Evolutionary conservation across 345 rosid species (phyloP).

Genomic region (Syzygium oleosum): DNA sequence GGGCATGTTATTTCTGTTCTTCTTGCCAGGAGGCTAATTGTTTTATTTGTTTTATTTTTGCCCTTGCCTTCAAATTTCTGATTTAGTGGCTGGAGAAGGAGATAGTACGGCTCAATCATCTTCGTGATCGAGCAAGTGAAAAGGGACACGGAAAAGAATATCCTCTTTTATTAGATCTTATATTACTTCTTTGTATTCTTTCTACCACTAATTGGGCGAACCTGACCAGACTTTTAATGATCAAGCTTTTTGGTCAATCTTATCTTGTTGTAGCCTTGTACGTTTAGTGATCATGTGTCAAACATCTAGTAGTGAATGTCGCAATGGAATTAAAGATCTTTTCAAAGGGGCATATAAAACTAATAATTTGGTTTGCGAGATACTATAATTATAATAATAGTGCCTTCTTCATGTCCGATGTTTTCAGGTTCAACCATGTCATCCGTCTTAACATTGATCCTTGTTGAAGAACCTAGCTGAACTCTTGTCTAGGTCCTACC

Average conservation of each 20-base stretch:
- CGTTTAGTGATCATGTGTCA: neutral
- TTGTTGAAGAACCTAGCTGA: neutral
- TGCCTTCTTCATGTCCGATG: neutral
- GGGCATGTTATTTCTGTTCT: neutral
- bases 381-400: neutral
- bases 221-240: neutral
- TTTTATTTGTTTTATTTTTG: neutral
- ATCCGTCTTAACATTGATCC: neutral
- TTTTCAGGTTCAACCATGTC: neutral
- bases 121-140: conserved; percentile 85
- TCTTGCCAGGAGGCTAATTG: neutral
- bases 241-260: neutral
- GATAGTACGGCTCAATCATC: conserved; percentile 52
- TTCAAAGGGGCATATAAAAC: neutral
- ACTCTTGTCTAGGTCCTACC: neutral
- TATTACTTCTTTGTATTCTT: neutral
- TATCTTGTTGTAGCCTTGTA: neutral
- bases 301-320: neutral
- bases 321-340: neutral
- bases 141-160: conserved; percentile 72
- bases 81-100: conserved; percentile 66
- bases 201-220: neutral
- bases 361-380: neutral
- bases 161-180: conserved; percentile 42
- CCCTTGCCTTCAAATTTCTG: conserved; percentile 1